phyloP scores from a whole-genome alignment of 2,329 filamentous ascomycete species.

The Trichoderma aggressivum region DNA sequence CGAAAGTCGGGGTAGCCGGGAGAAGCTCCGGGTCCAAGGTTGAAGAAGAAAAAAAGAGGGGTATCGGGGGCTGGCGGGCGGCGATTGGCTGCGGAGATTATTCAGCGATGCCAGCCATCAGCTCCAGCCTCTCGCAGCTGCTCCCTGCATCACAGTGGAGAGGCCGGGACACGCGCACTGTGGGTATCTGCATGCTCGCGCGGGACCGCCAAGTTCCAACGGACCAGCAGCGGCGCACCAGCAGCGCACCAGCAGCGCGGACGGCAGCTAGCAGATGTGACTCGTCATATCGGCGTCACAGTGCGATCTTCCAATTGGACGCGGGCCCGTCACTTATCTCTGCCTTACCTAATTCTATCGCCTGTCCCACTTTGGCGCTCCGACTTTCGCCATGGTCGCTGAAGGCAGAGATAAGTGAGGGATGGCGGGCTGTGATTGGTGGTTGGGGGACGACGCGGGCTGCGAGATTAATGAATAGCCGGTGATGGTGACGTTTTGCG shows the following conservation, averaged over 20 bases:
- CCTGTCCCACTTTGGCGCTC: slow-evolving; percentile 7
- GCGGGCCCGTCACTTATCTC: slow-evolving; percentile 11
- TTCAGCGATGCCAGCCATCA: background rate
- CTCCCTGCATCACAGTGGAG: background rate
- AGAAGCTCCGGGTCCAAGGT: background rate
- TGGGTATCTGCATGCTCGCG: background rate
- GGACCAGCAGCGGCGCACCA: no score
- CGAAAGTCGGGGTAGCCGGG: slow-evolving; percentile 1
- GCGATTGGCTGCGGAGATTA: slow-evolving; percentile 5
- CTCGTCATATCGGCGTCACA: slow-evolving; percentile 11
- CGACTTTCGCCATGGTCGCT: slow-evolving; percentile 8
- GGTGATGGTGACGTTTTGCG: slow-evolving; percentile 7
- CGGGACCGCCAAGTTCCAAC: background rate
- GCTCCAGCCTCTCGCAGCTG: background rate
- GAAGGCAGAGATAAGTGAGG: slow-evolving; percentile 11
- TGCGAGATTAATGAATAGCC: slow-evolving; percentile 14
- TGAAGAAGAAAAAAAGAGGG: background rate
- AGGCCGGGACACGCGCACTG: background rate
- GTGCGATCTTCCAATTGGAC: slow-evolving; percentile 14
- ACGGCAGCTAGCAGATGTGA: slow-evolving; percentile 9
- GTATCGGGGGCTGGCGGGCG: background rate
- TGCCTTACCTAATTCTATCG: slow-evolving; percentile 15
- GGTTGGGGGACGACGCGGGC: background rate
- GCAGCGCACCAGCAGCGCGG: no score
- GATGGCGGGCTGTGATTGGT: background rate